Percentiles rank a stretch among this genome's conserved stretches.
Conservation (phyloP, 2,329 filamentous ascomycete species). For the Tricladium varicosporioides region DNA sequence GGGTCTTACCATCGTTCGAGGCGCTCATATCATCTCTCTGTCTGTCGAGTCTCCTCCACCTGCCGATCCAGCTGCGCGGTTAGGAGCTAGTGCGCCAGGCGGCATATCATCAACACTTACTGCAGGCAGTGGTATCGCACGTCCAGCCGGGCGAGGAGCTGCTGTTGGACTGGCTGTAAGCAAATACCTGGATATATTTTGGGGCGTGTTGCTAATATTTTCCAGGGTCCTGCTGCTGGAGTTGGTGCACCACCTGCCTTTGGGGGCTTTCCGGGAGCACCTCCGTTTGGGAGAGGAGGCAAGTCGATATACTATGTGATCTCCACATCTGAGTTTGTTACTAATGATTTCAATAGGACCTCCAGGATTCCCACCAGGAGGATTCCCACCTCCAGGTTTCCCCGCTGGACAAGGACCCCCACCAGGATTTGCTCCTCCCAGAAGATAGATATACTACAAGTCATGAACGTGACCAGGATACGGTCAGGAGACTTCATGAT, state of each 20-base stretch:
- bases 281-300: slow-evolving; percentile 53
- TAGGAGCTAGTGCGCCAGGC: slow-evolving; percentile 73
- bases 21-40: slow-evolving; percentile 89
- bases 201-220: slow-evolving; percentile 28
- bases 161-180: slow-evolving; percentile 78
- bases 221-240: slow-evolving; percentile 75
- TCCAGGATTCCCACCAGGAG: slow-evolving; percentile 46
- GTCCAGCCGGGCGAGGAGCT: slow-evolving; percentile 82
- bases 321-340: too few species aligned
- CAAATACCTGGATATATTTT: slow-evolving; percentile 12
- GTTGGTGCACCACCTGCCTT: slow-evolving; percentile 69
- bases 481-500: slow-evolving; percentile 11
- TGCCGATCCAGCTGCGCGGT: slow-evolving; percentile 84
- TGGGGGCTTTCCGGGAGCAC: slow-evolving; percentile 51
- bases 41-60: slow-evolving; percentile 95
- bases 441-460: slow-evolving; percentile 28
- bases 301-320: too few species aligned
- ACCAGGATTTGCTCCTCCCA: slow-evolving; percentile 42
- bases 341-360: slow-evolving; percentile 23
- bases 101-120: slow-evolving; percentile 66
- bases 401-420: slow-evolving; percentile 60
- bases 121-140: slow-evolving; percentile 84
- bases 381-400: slow-evolving; percentile 37
- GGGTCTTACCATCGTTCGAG: slow-evolving; percentile 89
- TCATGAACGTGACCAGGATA: not conserved